A percentile compares a stretch with the other conserved stretches of the same genome.
These are phyloP conservation scores for Casuarina glauca DNA, from an alignment of 306 rosid species.

Conservation along the genomic window DNA sequence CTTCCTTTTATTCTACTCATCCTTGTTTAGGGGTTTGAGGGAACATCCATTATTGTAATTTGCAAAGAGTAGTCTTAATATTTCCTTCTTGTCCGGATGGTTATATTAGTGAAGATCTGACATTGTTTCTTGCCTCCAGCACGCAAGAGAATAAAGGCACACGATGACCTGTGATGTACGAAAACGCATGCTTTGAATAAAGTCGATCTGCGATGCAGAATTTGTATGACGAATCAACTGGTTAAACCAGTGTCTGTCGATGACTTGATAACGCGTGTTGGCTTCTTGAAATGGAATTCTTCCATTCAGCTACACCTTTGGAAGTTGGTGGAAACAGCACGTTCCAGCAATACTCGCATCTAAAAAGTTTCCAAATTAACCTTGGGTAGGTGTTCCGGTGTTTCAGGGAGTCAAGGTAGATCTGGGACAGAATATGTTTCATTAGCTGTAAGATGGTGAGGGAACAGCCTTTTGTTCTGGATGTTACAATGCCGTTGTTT, in stretches of 20 bases:
- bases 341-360: background rate
- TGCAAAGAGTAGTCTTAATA: no score
- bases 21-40: conserved; percentile 30
- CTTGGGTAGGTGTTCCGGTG: background rate
- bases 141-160: background rate
- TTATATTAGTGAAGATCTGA: background rate
- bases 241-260: background rate
- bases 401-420: background rate
- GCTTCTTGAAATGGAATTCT: background rate
- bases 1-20: background rate
- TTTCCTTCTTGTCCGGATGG: no score
- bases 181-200: background rate
- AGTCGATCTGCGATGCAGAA: background rate
- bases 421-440: background rate
- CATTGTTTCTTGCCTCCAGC: background rate
- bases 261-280: background rate
- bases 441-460: background rate
- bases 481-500: background rate
- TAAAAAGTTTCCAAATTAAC: conserved; percentile 2
- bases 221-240: background rate
- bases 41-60: background rate
- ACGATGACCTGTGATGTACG: background rate
- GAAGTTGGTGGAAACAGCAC: background rate
- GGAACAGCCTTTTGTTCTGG: background rate
- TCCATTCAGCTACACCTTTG: background rate